phyloP scores from a whole-genome alignment of 139 green algal genomes.

The Chlamydomonas schloesseri region DNA sequence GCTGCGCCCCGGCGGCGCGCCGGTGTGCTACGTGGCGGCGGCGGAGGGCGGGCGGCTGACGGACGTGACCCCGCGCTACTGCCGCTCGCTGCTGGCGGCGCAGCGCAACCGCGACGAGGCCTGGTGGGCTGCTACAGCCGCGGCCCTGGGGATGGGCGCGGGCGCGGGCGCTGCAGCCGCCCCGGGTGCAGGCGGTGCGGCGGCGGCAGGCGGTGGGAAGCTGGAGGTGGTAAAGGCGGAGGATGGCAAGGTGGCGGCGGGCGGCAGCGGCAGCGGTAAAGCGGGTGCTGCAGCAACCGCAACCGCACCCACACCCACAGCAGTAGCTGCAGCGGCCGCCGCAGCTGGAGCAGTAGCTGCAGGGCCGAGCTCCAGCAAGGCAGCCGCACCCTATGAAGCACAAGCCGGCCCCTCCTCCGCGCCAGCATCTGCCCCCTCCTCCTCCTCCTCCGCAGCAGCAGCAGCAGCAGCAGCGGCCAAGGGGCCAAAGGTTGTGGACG shows the following conservation, averaged over 20 bases:
- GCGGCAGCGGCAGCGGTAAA: background rate
- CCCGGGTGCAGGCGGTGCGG: background rate
- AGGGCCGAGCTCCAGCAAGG: too few species aligned
- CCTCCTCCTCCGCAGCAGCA: background rate
- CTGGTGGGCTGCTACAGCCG: constrained; percentile 68
- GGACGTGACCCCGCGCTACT: constrained; percentile 82
- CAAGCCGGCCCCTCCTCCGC: too few species aligned
- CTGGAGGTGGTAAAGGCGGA: background rate
- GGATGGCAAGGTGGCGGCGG: background rate
- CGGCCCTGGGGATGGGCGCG: background rate
- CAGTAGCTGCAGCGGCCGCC: background rate
- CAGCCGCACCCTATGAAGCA: too few species aligned
- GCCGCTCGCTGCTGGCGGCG: constrained; percentile 53
- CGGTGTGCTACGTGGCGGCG: constrained; percentile 77
- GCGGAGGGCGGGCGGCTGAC: constrained; percentile 65
- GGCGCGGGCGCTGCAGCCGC: too few species aligned
- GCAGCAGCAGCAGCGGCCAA: constrained; percentile 24
- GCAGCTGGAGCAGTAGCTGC: too few species aligned
- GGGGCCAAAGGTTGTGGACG: constrained; percentile 5
- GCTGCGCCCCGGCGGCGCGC: constrained; percentile 3
- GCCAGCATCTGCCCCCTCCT: background rate
- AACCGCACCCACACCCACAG: too few species aligned
- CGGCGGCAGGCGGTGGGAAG: background rate
- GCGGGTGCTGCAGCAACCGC: too few species aligned
- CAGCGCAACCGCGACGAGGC: constrained; percentile 67